Percentiles rank a stretch among this genome's conserved stretches.
These are phyloP conservation scores for Eucalyptus leucophloia DNA, from an alignment of 345 rosid species.

Conservation along the genomic window DNA sequence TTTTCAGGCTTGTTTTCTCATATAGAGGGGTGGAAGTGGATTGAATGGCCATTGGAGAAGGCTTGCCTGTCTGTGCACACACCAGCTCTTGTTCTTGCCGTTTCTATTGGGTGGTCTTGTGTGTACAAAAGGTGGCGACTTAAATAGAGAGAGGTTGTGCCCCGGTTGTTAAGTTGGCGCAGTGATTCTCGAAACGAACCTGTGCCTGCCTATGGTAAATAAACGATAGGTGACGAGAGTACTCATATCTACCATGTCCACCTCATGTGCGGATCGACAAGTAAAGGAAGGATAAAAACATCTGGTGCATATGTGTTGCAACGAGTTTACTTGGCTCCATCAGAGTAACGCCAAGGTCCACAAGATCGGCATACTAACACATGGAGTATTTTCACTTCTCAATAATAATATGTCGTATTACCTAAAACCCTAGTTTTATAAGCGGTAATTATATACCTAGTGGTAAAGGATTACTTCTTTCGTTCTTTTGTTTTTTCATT, in stretches of 20 bases:
- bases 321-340: background rate
- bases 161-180: background rate
- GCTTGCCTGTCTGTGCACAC: background rate
- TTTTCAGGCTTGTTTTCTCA: conserved; percentile 3
- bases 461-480: background rate
- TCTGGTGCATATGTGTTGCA: background rate
- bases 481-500: background rate
- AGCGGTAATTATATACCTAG: background rate
- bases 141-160: background rate
- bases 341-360: background rate
- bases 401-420: background rate
- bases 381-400: background rate
- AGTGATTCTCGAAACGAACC: too few species aligned
- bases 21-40: conserved; percentile 1
- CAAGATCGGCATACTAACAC: background rate
- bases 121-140: background rate
- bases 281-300: background rate
- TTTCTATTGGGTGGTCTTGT: background rate
- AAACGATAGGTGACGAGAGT: background rate
- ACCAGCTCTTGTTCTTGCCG: background rate
- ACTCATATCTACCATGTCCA: background rate
- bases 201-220: background rate
- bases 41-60: background rate
- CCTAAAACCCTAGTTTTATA: background rate
- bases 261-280: background rate